A percentile compares a stretch with the other conserved stretches of the same genome.
phyloP scores from a whole-genome alignment of 768 basidiomycete species.

The Fibroporia radiculosa region DNA sequence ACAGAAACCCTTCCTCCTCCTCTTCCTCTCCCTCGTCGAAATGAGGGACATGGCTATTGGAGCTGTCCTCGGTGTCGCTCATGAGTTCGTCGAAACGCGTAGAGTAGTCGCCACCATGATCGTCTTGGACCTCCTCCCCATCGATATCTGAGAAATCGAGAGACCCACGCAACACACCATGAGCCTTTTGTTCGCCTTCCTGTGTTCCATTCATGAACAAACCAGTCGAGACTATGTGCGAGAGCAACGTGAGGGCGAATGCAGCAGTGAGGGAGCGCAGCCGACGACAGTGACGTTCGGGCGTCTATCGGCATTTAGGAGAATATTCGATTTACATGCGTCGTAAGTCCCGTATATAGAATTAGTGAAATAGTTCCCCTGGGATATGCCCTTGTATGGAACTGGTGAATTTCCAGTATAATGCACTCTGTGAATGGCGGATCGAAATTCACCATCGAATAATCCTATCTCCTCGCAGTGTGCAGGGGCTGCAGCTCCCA shows the following conservation, averaged over 20 bases:
- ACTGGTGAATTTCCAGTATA: too few species aligned
- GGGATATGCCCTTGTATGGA: too few species aligned
- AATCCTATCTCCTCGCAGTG: slow-evolving; percentile 6
- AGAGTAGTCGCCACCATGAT: slow-evolving; percentile 50
- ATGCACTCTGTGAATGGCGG: background rate
- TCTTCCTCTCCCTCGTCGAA: slow-evolving; percentile 37
- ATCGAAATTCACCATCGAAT: slow-evolving; percentile 1
- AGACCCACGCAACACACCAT: slow-evolving; percentile 5
- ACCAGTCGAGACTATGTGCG: slow-evolving; percentile 1
- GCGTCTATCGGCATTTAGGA: too few species aligned
- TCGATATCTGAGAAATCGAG: slow-evolving; percentile 33
- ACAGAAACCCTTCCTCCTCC: slow-evolving; percentile 62
- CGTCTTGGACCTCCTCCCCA: slow-evolving; percentile 34
- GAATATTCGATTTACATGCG: too few species aligned
- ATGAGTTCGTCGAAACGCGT: slow-evolving; percentile 64
- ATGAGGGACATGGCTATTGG: slow-evolving; percentile 15
- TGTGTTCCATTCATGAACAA: slow-evolving; percentile 23
- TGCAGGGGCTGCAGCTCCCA: background rate
- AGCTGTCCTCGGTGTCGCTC: slow-evolving; percentile 27
- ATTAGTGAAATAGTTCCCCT: too few species aligned
- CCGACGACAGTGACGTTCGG: background rate
- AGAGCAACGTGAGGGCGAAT: slow-evolving; percentile 1
- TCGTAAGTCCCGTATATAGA: too few species aligned
- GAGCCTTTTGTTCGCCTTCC: background rate
- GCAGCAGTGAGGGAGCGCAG: background rate